phyloP scores from a whole-genome alignment of 75 land plant species.

The Selaginella tamariscina region DNA sequence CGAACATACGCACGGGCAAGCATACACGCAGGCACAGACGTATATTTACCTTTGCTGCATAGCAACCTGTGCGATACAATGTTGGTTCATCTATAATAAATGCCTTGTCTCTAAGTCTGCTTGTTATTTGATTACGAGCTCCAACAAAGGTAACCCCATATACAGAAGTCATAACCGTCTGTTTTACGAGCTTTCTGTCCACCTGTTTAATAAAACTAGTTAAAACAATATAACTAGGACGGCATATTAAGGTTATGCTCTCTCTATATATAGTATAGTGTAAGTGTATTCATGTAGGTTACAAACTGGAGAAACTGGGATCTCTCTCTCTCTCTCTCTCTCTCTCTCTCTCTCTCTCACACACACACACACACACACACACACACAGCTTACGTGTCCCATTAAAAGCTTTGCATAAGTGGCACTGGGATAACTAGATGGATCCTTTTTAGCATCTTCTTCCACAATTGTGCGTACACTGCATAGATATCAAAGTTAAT shows the following conservation, averaged over 20 bases:
- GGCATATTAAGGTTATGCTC: too few species aligned
- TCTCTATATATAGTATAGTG: too few species aligned
- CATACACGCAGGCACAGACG: too few species aligned
- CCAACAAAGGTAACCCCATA: slow-evolving; percentile 8
- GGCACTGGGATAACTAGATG: neutral
- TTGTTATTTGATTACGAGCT: slow-evolving; percentile 7
- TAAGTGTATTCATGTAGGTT: too few species aligned
- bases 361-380: neutral
- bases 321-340: too few species aligned
- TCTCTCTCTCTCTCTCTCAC: neutral
- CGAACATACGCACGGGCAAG: too few species aligned
- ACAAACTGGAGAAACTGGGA: too few species aligned
- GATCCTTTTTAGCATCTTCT: neutral
- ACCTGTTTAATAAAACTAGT: slow-evolving; percentile 38
- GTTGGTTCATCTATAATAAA: neutral
- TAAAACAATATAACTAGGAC: neutral
- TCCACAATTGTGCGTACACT: neutral
- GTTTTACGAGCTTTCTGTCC: slow-evolving; percentile 18
- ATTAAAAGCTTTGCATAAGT: neutral
- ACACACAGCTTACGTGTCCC: neutral
- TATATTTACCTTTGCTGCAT: slow-evolving; percentile 35
- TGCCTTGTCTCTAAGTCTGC: slow-evolving; percentile 3
- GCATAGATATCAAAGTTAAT: slow-evolving; percentile 2
- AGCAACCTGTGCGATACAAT: slow-evolving; percentile 6
- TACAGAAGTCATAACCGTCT: slow-evolving; percentile 3